Percentiles rank a stretch among this genome's conserved stretches.
Evolutionary conservation across 306 rosid genomes (phyloP).

Genomic region (Gillenia trifoliata): DNA sequence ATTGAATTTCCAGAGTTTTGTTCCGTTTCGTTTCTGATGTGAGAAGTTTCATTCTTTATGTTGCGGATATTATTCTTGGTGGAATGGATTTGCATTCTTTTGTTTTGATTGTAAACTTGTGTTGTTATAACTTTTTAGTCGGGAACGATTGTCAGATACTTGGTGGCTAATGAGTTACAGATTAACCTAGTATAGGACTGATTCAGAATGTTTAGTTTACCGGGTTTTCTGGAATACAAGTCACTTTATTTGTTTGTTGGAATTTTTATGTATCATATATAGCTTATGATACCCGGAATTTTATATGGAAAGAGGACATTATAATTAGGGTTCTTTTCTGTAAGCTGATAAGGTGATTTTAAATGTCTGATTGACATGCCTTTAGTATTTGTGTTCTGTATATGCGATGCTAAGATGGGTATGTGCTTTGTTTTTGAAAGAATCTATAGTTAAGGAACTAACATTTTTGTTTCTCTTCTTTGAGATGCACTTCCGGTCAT

Average conservation of each 20-base stretch:
- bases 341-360: neutral
- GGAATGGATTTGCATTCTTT: neutral
- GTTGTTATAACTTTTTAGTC: neutral
- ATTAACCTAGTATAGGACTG: neutral
- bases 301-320: neutral
- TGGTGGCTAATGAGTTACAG: neutral
- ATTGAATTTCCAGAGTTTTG: neutral
- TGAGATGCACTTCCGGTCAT: conserved; percentile 98
- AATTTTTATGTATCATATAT: neutral
- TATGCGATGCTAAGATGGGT: neutral
- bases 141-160: neutral
- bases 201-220: neutral
- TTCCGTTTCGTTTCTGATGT: neutral
- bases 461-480: conserved; percentile 95
- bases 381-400: neutral
- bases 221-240: neutral
- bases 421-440: neutral
- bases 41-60: neutral
- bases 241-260: neutral
- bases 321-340: neutral
- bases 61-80: neutral
- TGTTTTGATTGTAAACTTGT: neutral
- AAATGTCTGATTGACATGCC: neutral
- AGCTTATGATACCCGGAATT: neutral
- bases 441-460: conserved; percentile 49